Percentiles rank a stretch among this genome's conserved stretches.
phyloP scores from a whole-genome alignment of 2,329 filamentous ascomycete species.

The Xylaria sp. region DNA sequence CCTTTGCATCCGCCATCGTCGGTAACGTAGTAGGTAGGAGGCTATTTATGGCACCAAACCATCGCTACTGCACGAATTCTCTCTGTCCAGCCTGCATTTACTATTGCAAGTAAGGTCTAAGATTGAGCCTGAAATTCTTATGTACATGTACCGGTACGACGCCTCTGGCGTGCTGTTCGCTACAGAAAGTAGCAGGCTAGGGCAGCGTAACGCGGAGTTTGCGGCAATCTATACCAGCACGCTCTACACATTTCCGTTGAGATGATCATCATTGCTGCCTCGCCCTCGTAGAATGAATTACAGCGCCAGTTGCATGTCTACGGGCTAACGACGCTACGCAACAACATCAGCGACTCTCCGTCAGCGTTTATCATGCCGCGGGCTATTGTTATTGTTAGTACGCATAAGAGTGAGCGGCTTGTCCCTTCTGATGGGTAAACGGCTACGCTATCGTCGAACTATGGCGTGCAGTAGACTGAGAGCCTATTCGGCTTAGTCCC shows the following conservation, averaged over 20 bases:
- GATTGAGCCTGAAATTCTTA: too few relatives aligned
- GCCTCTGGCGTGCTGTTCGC: too few relatives aligned
- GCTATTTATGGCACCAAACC: too few relatives aligned
- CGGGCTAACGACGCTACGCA: neutral
- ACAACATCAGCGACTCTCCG: neutral
- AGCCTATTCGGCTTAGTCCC: too few relatives aligned
- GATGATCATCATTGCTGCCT: neutral
- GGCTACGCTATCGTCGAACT: too few relatives aligned
- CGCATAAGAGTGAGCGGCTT: neutral
- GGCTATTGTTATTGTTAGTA: neutral
- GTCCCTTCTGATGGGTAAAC: too few relatives aligned
- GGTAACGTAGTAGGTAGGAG: neutral
- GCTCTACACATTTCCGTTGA: neutral
- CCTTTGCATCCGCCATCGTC: neutral
- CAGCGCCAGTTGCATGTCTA: neutral
- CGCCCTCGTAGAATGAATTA: neutral
- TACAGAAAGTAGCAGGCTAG: neutral
- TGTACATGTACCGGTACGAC: too few relatives aligned
- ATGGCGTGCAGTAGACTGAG: too few relatives aligned
- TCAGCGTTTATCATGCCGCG: neutral
- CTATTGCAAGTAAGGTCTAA: neutral
- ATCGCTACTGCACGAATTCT: neutral
- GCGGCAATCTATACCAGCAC: neutral
- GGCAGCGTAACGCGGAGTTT: neutral
- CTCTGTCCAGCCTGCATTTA: neutral